A percentile compares a stretch with the other conserved stretches of the same genome.
phyloP scores from a whole-genome alignment of 2,329 filamentous ascomycete genomes.

The Trichophyton rubrum region DNA sequence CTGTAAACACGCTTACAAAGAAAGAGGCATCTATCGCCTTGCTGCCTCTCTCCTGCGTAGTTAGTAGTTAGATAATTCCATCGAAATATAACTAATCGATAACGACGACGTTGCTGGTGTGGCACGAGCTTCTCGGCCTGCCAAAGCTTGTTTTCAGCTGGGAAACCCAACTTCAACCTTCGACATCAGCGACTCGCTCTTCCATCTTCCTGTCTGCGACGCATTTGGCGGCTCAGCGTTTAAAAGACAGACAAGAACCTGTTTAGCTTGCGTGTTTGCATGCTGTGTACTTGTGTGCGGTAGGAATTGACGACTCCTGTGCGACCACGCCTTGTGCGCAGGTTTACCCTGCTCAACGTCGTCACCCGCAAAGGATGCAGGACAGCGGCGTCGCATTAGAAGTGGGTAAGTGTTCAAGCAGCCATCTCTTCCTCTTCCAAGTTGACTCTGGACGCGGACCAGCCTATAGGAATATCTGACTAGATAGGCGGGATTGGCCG shows the following conservation, averaged over 20 bases:
- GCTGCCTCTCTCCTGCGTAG: no score
- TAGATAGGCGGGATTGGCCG: not conserved
- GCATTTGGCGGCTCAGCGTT: not conserved
- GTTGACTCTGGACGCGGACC: not conserved
- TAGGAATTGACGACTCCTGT: not conserved
- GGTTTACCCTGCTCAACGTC: not conserved
- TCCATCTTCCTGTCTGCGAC: not conserved
- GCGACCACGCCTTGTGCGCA: not conserved
- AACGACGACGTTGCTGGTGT: not conserved
- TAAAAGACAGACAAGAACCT: not conserved
- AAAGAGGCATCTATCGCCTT: no score
- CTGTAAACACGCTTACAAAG: no score
- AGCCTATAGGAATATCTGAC: not conserved
- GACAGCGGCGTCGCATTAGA: not conserved
- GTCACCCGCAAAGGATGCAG: not conserved
- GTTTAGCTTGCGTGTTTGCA: not conserved
- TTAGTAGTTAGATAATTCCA: no score
- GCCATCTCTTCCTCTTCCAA: not conserved
- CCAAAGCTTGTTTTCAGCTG: not conserved
- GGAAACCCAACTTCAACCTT: conserved; percentile 2
- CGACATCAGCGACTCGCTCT: not conserved
- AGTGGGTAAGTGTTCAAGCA: not conserved
- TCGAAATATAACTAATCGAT: not conserved
- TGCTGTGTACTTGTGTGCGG: not conserved
- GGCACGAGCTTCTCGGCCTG: not conserved